Conservation (phyloP, 768 basidiomycete species). For the Boletus vermiculosoides region DNA sequence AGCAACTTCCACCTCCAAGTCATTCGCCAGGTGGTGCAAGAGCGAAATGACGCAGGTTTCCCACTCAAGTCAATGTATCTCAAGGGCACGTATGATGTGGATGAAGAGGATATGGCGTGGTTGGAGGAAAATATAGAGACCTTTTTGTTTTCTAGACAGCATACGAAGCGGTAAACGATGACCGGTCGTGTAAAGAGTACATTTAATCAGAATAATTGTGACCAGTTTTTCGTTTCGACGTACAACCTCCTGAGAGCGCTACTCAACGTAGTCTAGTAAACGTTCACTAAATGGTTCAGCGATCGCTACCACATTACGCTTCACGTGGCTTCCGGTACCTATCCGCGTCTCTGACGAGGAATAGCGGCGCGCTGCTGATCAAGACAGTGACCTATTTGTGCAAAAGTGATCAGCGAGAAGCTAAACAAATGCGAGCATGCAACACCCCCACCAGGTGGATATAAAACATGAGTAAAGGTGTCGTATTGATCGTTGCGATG, state of each 20-base stretch:
- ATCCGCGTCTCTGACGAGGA: constrained; percentile 28
- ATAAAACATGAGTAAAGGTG: constrained; percentile 25
- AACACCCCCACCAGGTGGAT: constrained; percentile 21
- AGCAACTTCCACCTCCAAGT: background rate
- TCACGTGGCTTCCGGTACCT: constrained; percentile 10
- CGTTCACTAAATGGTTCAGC: background rate
- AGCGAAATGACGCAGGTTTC: background rate
- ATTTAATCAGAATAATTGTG: no score
- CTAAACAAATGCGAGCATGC: background rate
- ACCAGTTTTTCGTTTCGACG: no score
- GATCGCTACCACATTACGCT: background rate
- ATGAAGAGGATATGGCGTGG: background rate
- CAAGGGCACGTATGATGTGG: background rate
- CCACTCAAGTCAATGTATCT: background rate
- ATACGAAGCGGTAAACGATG: no score
- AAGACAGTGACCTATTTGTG: constrained; percentile 15
- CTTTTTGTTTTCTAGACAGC: background rate
- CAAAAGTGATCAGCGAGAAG: background rate
- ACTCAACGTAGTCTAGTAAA: background rate
- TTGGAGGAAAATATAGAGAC: background rate
- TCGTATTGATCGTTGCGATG: constrained; percentile 20
- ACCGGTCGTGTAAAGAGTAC: no score
- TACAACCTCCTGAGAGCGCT: no score
- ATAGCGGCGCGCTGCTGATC: constrained; percentile 15
- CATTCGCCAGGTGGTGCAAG: background rate